Evolutionary conservation across 352 stramenopile species (phyloP), one percentile per base, ranked within the genome.

Genomic region (Globisporangium perplexum): DNA sequence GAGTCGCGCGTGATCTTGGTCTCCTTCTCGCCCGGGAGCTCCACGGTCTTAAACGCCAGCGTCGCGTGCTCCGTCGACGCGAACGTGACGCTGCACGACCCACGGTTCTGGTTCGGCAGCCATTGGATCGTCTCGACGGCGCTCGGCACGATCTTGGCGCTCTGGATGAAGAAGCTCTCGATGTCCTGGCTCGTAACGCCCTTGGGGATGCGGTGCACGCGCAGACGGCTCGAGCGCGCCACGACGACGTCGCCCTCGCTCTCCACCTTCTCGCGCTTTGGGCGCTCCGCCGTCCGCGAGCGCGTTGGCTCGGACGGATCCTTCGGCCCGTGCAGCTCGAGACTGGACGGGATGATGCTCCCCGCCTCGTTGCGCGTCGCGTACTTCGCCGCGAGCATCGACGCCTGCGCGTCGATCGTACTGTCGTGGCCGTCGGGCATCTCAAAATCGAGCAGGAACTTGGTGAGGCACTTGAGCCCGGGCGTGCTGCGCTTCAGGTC

Each of bases 301-400:
- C 39, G 39, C 3, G 18, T 14, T 3, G 18, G 20, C 17, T 51
- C 46, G 26, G 26, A 17, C 33, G 46, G 28, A 4, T 38, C 64
- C 48, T 65, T 65, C 28, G 74, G 70, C 1, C 80, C 80, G 28
- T 88, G 77, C 35, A 89, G 66, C 56, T 89, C 82, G n/a, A 71
- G 45, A 4, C 65, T 36, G 14, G 79, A 89, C 26, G 77, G 78
- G 55, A 92, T 91, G 46, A 94, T 84, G 30, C 50, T 55, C 6
- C 85, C 85, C 4, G 63, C 68, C 23, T 62, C 45, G 55, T 92
- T 70, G 30, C 71, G 69, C 31, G 68, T 66, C 35, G 74, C 81
- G 60, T 91, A 88, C 62, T 91, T 93, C 60, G 85, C 85, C 12
- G 83, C 80, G 30, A 95, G 69, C 85, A 95, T 95, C 12, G 80